Evolutionary conservation across 345 rosid genomes (phyloP).

Genomic region (Durio zibethinus): DNA sequence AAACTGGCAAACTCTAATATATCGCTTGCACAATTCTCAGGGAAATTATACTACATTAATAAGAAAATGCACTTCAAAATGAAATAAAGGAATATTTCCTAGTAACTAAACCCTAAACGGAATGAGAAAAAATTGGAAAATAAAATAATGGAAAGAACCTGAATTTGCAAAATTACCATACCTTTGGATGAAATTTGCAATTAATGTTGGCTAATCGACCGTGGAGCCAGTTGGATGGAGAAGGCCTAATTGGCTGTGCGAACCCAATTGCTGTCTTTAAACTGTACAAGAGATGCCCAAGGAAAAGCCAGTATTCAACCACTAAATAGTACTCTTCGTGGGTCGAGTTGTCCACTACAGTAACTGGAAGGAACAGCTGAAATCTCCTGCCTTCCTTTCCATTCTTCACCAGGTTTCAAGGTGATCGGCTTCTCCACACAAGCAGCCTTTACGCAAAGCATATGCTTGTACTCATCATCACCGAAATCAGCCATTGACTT

Average conservation of each 20-base stretch:
- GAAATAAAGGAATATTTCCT: not conserved
- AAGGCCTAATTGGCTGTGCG: not conserved
- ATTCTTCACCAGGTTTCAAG: constrained; percentile 45
- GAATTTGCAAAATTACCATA: not conserved
- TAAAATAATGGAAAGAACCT: not conserved
- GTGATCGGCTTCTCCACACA: constrained; percentile 39
- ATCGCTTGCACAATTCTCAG: not conserved
- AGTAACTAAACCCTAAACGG: not conserved
- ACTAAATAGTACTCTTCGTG: constrained; percentile 19
- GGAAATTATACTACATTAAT: not conserved
- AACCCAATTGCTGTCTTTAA: not conserved
- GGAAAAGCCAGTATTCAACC: not conserved
- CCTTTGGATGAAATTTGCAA: not conserved
- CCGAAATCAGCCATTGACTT: constrained; percentile 40
- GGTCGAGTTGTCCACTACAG: constrained; percentile 52
- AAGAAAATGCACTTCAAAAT: not conserved
- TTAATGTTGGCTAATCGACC: not conserved
- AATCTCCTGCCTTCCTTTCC: constrained; percentile 40
- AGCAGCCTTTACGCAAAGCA: constrained; percentile 43
- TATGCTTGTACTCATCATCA: constrained; percentile 42
- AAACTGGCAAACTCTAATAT: not conserved
- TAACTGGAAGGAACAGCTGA: constrained; percentile 46
- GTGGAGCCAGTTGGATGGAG: not conserved
- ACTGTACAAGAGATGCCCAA: constrained; percentile 3
- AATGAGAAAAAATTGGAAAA: not conserved